phyloP scores from a whole-genome alignment of 371 early-diverging fungal species.

The Mucor irregularis region DNA sequence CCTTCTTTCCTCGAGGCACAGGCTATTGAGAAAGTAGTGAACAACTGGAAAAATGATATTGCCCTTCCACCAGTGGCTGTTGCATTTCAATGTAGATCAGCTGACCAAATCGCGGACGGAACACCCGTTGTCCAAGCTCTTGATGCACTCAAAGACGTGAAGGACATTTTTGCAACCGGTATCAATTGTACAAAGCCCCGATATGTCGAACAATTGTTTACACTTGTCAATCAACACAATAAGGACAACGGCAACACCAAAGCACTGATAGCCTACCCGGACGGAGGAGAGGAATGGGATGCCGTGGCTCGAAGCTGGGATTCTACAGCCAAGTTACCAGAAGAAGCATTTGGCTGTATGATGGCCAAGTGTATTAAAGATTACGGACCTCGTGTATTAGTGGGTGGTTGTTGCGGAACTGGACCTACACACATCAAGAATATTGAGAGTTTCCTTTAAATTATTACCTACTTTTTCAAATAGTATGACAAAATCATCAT shows the following conservation, averaged over 20 bases:
- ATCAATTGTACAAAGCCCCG: constrained; percentile 60
- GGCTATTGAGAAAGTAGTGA: constrained; percentile 40
- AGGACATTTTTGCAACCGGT: constrained; percentile 46
- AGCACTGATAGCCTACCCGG: constrained; percentile 42
- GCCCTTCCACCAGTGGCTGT: constrained; percentile 34
- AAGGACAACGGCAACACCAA: constrained; percentile 5
- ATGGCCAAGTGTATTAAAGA: constrained; percentile 19
- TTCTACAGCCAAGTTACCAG: constrained; percentile 14
- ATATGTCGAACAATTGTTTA: constrained; percentile 25
- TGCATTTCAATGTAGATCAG: constrained; percentile 44
- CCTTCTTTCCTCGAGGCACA: constrained; percentile 54
- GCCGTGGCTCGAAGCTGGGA: constrained; percentile 34
- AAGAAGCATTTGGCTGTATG: constrained; percentile 33
- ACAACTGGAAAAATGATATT: background rate
- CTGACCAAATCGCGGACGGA: constrained; percentile 44
- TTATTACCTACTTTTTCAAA: too few species aligned
- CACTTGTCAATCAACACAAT: background rate
- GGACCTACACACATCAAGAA: constrained; percentile 36
- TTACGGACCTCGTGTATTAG: constrained; percentile 30
- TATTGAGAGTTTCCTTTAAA: background rate
- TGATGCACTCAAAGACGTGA: constrained; percentile 14
- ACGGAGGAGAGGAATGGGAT: constrained; percentile 51
- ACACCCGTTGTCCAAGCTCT: constrained; percentile 28
- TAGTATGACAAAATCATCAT: background rate
- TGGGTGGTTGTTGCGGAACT: constrained; percentile 57